Base-by-base conservation (phyloP, 352 stramenopile species). In the Pilasporangium apinafurcum region DNA sequence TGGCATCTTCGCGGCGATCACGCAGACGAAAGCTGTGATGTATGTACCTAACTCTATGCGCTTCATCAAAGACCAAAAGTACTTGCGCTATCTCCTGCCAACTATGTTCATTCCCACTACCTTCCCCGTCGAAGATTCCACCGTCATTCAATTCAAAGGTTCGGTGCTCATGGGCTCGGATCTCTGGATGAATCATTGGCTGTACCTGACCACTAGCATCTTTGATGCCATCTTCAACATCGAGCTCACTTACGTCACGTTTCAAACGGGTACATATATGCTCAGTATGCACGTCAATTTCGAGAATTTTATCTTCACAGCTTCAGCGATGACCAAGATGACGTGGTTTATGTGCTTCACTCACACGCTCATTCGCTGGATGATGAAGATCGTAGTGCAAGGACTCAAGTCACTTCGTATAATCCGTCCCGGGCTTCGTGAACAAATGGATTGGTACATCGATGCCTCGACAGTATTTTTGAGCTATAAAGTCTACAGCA, bases 151-250 rank as follows among this genome's bases (percentile, higher is more conserved):
- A 1, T 82, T 83, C 53, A 77, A 79, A 21, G 72, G 66, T 21
- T 60, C 51, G 31, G 21, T 69, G 10, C 46, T 85, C 18, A 71
- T 81, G 51, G 73, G 64, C 0, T 83, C 72, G 1, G 67, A 83
- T 20, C 46, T 79, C 2, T 83, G 73, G 73, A 77, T 83, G 43
- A 86, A 83, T 44, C 69, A 86, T 37, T 86, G 73, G 73, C 51
- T 83, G 1, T 86, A 83, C 49, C 81, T 83, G 6, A 27, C 58
- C 2, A 31, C 83, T 1, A 83, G 73, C 41, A 71, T 82, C 13
- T 34, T 82, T 26, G 69, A 86, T 9, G 48, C 67, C 5, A 41
- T 82, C 7, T 39, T 59, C 1, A 79, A 63, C 38, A 12, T 83
- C 0, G 62, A 69, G 0, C 56, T 70, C 42, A 79, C 53, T 8